Conservation (phyloP, 768 basidiomycete genomes). For the Mycena maculata region DNA sequence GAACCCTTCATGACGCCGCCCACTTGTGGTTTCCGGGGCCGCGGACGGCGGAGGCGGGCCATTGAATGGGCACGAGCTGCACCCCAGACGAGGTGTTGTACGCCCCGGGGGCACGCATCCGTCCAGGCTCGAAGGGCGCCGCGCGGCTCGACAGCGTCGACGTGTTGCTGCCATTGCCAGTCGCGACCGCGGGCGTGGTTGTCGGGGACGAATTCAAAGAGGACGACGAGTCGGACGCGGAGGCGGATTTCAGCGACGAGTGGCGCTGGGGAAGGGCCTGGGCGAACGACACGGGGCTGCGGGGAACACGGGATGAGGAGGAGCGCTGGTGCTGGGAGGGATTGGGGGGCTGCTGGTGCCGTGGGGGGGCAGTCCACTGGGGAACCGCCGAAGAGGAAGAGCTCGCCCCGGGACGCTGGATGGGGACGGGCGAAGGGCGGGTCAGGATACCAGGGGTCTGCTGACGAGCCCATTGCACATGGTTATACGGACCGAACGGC, state of each 20-base stretch:
- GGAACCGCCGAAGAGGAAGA: conserved; percentile 11
- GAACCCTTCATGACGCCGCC: conserved; percentile 5
- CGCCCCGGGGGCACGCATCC: conserved; percentile 20
- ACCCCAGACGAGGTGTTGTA: background rate
- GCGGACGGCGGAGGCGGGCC: conserved; percentile 10
- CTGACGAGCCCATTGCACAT: conserved; percentile 17
- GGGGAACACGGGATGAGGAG: conserved; percentile 39
- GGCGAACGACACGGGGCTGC: conserved; percentile 38
- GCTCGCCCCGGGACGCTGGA: conserved; percentile 25
- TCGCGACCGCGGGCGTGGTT: conserved; percentile 31
- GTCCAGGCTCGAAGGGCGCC: conserved; percentile 64
- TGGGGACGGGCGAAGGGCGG: conserved; percentile 28
- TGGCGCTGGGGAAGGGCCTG: conserved; percentile 42
- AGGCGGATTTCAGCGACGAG: conserved; percentile 42
- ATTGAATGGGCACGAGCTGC: conserved; percentile 14
- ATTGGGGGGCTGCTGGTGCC: conserved; percentile 25
- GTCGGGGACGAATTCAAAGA: conserved; percentile 32
- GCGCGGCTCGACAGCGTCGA: conserved; percentile 66
- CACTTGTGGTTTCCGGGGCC: conserved; percentile 14
- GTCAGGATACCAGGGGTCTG: conserved; percentile 1
- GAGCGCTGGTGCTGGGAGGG: conserved; percentile 37
- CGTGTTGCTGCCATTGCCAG: conserved; percentile 17
- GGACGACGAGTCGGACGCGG: conserved; percentile 34
- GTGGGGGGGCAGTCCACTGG: conserved; percentile 23
- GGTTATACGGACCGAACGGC: background rate